Evolutionary conservation across 2,329 filamentous ascomycete genomes (phyloP).

Genomic region (Neonectria coccinea): DNA sequence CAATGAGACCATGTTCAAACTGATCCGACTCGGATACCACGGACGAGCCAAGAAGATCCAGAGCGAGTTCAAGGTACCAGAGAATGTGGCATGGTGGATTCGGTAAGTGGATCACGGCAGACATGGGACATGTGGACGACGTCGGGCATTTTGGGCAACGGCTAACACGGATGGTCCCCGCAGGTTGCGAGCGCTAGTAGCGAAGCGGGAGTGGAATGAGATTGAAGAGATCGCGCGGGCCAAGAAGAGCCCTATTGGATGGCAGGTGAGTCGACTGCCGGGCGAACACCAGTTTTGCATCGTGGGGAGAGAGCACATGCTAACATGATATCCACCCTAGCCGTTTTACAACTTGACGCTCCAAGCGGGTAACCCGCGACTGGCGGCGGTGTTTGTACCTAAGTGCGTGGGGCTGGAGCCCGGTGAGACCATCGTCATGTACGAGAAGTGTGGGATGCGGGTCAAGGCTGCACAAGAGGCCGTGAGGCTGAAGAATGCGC

Average conservation of each 20-base stretch:
- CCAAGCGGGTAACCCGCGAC: conserved; percentile 87
- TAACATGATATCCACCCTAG: conserved; percentile 54
- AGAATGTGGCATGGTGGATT: conserved; percentile 91
- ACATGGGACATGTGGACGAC: conserved; percentile 22
- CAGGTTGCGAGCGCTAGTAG: conserved; percentile 87
- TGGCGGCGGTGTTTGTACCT: conserved; percentile 85
- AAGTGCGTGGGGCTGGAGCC: conserved; percentile 82
- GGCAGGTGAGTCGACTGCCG: conserved; percentile 77
- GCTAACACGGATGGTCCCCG: conserved; percentile 36
- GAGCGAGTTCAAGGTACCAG: conserved; percentile 91
- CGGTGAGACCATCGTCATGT: conserved; percentile 86
- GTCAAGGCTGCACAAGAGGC: conserved; percentile 93
- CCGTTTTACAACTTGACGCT: conserved; percentile 93
- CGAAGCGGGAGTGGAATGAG: conserved; percentile 91
- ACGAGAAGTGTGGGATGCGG: conserved; percentile 92
- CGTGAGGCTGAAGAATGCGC: conserved; percentile 81
- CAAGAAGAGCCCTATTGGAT: conserved; percentile 92
- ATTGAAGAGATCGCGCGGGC: conserved; percentile 85
- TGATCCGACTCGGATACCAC: conserved; percentile 83
- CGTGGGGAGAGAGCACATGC: conserved; percentile 5
- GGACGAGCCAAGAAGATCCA: conserved; percentile 90
- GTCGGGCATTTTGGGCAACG: conserved; percentile 21
- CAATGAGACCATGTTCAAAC: conserved; percentile 91
- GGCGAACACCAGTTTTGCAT: conserved; percentile 2
- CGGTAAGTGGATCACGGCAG: conserved; percentile 57